A percentile compares a stretch with the other conserved stretches of the same genome.
Evolutionary conservation across 768 basidiomycete species (phyloP).

Genomic region (Russula sp.): DNA sequence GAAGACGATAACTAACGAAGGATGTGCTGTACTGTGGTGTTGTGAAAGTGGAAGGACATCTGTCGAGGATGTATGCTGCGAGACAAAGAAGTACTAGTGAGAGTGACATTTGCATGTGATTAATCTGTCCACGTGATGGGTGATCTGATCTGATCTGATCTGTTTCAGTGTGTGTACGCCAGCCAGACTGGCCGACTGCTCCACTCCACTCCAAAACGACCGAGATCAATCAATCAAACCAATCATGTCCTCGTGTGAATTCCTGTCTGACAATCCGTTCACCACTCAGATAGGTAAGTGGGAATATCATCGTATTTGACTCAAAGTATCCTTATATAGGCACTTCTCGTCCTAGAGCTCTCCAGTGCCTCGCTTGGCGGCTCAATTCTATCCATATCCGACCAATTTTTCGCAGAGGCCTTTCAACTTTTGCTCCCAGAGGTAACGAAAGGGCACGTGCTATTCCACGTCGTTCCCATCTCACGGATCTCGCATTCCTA

Average conservation of each 20-base stretch:
- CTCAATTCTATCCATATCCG: conserved; percentile 66
- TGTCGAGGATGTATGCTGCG: neutral
- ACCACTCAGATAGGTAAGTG: conserved; percentile 43
- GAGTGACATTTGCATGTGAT: neutral
- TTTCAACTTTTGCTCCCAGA: conserved; percentile 74
- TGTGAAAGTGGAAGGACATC: neutral
- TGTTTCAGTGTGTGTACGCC: neutral
- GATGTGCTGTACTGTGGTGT: no score
- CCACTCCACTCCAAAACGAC: neutral
- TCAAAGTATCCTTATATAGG: neutral
- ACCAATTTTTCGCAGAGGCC: conserved; percentile 94
- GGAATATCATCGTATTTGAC: neutral
- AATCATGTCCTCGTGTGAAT: neutral
- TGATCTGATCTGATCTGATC: neutral
- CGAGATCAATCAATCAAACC: neutral
- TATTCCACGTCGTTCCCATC: neutral
- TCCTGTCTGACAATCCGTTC: conserved; percentile 30
- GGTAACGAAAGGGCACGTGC: conserved; percentile 33
- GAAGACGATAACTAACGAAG: neutral
- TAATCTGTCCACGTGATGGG: neutral
- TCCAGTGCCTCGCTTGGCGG: conserved; percentile 84
- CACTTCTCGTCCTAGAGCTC: conserved; percentile 51
- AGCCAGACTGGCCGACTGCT: neutral
- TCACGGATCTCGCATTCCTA: conserved; percentile 27
- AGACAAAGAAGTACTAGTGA: neutral